A percentile compares a stretch with the other conserved stretches of the same genome.
phyloP scores from a whole-genome alignment of 495 filamentous ascomycete species.

The Achaetomiella virescens region DNA sequence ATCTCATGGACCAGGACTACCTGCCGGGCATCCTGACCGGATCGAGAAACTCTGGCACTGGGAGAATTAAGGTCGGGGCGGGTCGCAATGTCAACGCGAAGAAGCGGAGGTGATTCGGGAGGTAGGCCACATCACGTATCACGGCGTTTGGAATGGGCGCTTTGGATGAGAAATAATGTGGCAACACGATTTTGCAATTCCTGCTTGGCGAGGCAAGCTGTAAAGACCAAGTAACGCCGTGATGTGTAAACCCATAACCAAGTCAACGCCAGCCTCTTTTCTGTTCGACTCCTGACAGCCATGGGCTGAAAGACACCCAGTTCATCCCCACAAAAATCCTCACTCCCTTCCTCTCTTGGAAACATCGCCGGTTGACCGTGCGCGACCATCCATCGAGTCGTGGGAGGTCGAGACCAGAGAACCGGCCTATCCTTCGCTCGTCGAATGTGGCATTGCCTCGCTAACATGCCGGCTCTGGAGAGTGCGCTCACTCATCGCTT shows the following conservation, averaged over 20 bases:
- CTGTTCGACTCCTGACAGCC: neutral
- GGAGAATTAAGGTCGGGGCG: conserved; percentile 73
- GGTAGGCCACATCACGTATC: neutral
- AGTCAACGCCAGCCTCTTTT: conserved; percentile 9
- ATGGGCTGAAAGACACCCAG: neutral
- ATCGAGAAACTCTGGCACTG: conserved; percentile 55
- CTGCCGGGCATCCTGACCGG: conserved; percentile 82
- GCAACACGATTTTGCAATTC: neutral
- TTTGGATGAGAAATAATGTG: neutral
- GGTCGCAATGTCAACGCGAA: conserved; percentile 84
- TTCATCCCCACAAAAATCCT: neutral
- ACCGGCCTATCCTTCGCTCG: too few species aligned
- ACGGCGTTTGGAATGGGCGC: neutral
- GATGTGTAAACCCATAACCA: neutral
- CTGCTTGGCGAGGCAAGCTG: conserved; percentile 1
- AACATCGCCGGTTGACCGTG: neutral
- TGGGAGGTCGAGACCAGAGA: too few species aligned
- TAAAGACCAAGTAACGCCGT: conserved; percentile 9
- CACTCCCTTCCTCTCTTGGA: neutral
- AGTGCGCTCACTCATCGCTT: too few species aligned
- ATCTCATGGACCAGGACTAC: conserved; percentile 94
- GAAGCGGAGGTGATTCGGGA: conserved; percentile 28
- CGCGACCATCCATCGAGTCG: too few species aligned
- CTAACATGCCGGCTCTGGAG: too few species aligned
- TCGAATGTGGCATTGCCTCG: too few species aligned